phyloP scores from a whole-genome alignment of 306 rosid genomes.

The Cicer yamashitae region DNA sequence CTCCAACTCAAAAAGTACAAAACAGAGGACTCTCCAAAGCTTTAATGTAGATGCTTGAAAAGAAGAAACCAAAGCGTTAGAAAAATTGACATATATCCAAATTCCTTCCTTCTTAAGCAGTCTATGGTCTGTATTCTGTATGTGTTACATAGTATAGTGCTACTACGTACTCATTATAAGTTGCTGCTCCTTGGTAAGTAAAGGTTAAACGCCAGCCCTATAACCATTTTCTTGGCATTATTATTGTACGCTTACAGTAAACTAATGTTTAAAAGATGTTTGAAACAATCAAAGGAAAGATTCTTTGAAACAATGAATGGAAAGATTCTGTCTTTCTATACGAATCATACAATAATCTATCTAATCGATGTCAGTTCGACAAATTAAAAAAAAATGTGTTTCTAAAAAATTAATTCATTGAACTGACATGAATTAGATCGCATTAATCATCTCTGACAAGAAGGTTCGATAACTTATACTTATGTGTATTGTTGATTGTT shows the following conservation, averaged over 20 bases:
- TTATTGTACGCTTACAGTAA: background rate
- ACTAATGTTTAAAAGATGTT: too few species aligned
- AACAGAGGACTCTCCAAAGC: background rate
- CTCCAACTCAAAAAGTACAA: background rate
- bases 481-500: too few species aligned
- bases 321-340: too few species aligned
- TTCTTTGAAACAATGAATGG: too few species aligned
- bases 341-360: too few species aligned
- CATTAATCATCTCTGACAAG: too few species aligned
- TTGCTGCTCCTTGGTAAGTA: slow-evolving; percentile 5
- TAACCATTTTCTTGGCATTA: slow-evolving; percentile 41
- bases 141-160: background rate
- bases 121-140: background rate
- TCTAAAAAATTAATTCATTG: too few species aligned
- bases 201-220: slow-evolving; percentile 41
- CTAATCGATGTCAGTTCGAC: too few species aligned
- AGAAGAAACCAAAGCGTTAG: slow-evolving; percentile 27
- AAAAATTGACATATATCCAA: slow-evolving; percentile 9
- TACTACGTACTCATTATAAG: slow-evolving; percentile 17
- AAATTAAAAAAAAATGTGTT: too few species aligned
- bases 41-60: slow-evolving; percentile 10
- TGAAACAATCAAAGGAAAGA: too few species aligned
- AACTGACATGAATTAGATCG: too few species aligned
- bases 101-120: background rate
- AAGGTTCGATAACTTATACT: too few species aligned